Conservation (phyloP, 2,329 filamentous ascomycete genomes). For the Aspergillus fructus region DNA sequence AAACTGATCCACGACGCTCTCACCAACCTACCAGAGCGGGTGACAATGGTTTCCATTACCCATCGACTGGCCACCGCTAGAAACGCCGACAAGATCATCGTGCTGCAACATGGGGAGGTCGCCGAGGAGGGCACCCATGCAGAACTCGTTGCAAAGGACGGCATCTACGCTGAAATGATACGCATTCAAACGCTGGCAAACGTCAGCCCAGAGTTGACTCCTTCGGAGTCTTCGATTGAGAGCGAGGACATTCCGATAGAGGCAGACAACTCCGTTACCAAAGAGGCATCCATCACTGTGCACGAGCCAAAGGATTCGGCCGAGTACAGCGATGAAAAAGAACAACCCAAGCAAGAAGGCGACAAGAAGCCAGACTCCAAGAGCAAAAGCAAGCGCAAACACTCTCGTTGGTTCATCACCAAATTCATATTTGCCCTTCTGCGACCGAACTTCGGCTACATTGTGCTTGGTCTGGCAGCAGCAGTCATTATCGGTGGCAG, state of each 20-base stretch:
- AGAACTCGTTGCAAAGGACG: constrained; percentile 48
- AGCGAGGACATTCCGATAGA: too few species aligned
- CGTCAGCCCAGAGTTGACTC: neutral
- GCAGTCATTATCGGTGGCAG: constrained; percentile 38
- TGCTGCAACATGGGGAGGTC: constrained; percentile 34
- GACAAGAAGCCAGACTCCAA: too few species aligned
- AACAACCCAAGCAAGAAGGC: too few species aligned
- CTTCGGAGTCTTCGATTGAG: neutral
- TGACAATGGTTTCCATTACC: constrained; percentile 38
- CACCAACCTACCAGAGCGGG: constrained; percentile 24
- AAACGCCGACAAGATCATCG: constrained; percentile 40
- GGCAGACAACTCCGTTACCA: too few species aligned
- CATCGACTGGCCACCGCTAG: constrained; percentile 38
- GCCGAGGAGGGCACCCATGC: constrained; percentile 46
- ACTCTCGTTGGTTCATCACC: too few species aligned
- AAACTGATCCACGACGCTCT: constrained; percentile 35
- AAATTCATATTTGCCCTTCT: neutral
- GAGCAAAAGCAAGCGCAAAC: too few species aligned
- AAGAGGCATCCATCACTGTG: too few species aligned
- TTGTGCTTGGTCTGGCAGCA: constrained; percentile 25
- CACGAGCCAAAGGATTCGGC: too few species aligned
- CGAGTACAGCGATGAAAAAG: too few species aligned
- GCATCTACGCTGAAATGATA: too few species aligned
- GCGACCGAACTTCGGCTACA: constrained; percentile 8
- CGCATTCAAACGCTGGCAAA: constrained; percentile 12